These are phyloP conservation scores for Phaeosphaeriaceae sp. DNA, from an alignment of 2,329 filamentous ascomycete genomes.

Conservation along the genomic window DNA sequence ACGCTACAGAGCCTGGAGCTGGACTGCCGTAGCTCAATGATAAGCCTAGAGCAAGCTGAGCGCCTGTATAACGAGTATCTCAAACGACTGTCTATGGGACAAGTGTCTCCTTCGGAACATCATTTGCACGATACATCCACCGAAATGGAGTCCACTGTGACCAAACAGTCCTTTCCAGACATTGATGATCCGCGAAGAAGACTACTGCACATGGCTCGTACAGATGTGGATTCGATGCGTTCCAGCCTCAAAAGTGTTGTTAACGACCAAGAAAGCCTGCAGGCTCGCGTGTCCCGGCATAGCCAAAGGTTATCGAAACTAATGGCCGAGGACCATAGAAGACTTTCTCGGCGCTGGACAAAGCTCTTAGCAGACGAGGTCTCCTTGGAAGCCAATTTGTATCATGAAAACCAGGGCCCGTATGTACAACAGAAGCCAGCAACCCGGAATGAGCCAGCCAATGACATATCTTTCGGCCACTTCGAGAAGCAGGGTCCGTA, in stretches of 20 bases:
- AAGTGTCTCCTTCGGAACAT: background rate
- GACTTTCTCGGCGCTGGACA: conserved; percentile 9
- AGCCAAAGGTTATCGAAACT: conserved; percentile 3
- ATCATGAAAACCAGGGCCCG: background rate
- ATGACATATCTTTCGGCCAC: background rate
- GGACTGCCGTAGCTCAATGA: conserved; percentile 21
- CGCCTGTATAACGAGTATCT: conserved; percentile 8
- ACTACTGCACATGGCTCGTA: conserved; percentile 6
- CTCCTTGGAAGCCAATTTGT: background rate
- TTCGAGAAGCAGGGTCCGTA: background rate
- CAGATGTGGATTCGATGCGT: conserved; percentile 17
- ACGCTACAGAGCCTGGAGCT: conserved; percentile 21
- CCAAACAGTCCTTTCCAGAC: background rate
- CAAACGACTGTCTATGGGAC: background rate
- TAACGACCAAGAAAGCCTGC: background rate
- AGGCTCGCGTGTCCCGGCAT: background rate
- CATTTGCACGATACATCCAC: background rate
- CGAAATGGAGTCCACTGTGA: background rate
- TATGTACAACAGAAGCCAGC: background rate
- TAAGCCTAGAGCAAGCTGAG: conserved; percentile 21
- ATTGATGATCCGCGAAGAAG: background rate
- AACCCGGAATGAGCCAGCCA: background rate
- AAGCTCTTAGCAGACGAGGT: background rate
- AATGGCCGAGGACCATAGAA: conserved; percentile 7
- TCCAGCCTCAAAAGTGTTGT: conserved; percentile 9